A percentile compares a stretch with the other conserved stretches of the same genome.
Conservation (phyloP, 164 flowering plant genomes). For the Litsea cubeba region DNA sequence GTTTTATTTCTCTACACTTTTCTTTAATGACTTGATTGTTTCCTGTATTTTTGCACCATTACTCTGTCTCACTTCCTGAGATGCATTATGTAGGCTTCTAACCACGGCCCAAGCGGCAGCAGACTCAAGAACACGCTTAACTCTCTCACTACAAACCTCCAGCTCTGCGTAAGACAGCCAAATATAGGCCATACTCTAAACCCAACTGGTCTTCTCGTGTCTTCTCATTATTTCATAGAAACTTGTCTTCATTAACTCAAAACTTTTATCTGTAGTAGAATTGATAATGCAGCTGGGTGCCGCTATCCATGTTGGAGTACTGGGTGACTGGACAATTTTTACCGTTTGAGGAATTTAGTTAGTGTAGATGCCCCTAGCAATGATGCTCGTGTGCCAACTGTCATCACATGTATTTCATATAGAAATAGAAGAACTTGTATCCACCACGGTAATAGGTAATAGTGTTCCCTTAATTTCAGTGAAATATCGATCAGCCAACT, state of each 20-base stretch:
- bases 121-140: conserved; percentile 80
- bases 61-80: conserved; percentile 36
- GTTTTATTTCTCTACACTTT: no score
- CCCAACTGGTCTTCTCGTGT: no score
- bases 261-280: conserved; percentile 70
- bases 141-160: conserved; percentile 73
- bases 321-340: conserved; percentile 56
- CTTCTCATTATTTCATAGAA: conserved; percentile 92
- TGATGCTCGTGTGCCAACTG: no score
- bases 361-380: no score
- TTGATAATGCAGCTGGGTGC: conserved; percentile 58
- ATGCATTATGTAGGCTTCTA: conserved; percentile 58
- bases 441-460: no score
- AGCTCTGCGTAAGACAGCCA: conserved; percentile 69
- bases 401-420: no score
- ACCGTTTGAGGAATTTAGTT: no score
- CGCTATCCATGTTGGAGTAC: conserved; percentile 46
- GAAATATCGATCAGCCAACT: no score
- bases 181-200: no score
- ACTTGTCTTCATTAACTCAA: conserved; percentile 73
- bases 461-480: no score
- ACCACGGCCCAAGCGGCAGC: conserved; percentile 87
- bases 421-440: no score
- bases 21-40: no score
- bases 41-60: conserved; percentile 40